Percentiles rank a stretch among this genome's conserved stretches.
These are phyloP conservation scores for Kluyveromyces sp. DNA, from an alignment of 1,139 yeast genomes.

Conservation along the genomic window DNA sequence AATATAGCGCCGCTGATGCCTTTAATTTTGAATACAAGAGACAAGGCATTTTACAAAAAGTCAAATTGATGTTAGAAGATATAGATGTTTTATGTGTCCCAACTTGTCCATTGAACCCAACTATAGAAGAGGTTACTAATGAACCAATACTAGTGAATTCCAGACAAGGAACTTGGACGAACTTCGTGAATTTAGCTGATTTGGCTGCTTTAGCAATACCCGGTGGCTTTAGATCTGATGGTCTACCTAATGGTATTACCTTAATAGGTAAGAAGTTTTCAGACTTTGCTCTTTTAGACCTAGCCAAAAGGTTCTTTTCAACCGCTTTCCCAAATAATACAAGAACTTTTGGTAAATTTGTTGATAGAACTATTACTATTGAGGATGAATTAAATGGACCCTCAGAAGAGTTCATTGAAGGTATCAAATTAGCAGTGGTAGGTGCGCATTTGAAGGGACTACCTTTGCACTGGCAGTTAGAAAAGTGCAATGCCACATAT, in stretches of 20 bases:
- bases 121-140: slow-evolving; percentile 55
- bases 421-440: slow-evolving; percentile 76
- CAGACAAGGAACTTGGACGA: slow-evolving; percentile 91
- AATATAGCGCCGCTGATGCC: slow-evolving; percentile 71
- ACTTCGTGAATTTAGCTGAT: slow-evolving; percentile 91
- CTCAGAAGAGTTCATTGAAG: slow-evolving; percentile 30
- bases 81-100: slow-evolving; percentile 81
- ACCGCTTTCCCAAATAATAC: slow-evolving; percentile 39
- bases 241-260: slow-evolving; percentile 86
- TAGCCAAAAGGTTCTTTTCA: slow-evolving; percentile 65
- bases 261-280: slow-evolving; percentile 72
- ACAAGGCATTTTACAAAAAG: slow-evolving; percentile 61
- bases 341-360: slow-evolving; percentile 41
- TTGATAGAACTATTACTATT: slow-evolving; percentile 15
- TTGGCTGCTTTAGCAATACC: slow-evolving; percentile 89
- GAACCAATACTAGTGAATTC: slow-evolving; percentile 87
- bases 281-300: slow-evolving; percentile 79
- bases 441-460: slow-evolving; percentile 91
- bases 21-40: slow-evolving; percentile 82
- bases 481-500: slow-evolving; percentile 74
- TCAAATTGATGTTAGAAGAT: slow-evolving; percentile 45
- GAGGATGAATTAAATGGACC: slow-evolving; percentile 41
- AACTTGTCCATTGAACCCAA: slow-evolving; percentile 88
- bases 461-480: slow-evolving; percentile 90
- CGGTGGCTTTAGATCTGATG: slow-evolving; percentile 76